Evolutionary conservation across 257 asterid species (phyloP).

Genomic region (Haberlea rhodopensis): DNA sequence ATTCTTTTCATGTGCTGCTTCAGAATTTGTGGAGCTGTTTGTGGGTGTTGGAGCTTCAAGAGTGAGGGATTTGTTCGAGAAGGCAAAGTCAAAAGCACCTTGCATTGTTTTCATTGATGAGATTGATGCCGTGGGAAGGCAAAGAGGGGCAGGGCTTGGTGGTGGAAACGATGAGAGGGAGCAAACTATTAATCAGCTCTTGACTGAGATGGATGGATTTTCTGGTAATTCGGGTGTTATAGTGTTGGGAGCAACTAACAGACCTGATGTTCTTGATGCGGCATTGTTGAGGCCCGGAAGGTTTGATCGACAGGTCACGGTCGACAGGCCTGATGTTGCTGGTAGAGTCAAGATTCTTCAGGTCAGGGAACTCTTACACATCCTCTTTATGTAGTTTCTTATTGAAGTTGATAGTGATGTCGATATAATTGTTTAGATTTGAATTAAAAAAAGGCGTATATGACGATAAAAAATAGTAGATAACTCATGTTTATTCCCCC

Average conservation of each 20-base stretch:
- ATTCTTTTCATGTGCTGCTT: constrained; percentile 96
- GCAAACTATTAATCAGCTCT: constrained; percentile 94
- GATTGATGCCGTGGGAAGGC: constrained; percentile 97
- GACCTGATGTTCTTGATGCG: constrained; percentile 97
- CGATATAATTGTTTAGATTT: too few species aligned
- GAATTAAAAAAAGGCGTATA: background rate
- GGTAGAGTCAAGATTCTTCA: constrained; percentile 94
- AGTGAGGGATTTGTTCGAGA: constrained; percentile 96
- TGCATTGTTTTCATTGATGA: constrained; percentile 98
- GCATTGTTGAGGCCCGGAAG: constrained; percentile 96
- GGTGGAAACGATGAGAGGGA: constrained; percentile 99
- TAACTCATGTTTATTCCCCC: background rate
- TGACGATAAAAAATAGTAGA: background rate
- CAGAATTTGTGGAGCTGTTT: constrained; percentile 91
- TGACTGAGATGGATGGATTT: constrained; percentile 99
- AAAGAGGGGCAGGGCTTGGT: constrained; percentile 92
- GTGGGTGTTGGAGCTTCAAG: constrained; percentile 99
- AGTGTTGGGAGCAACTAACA: constrained; percentile 88
- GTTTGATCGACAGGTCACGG: constrained; percentile 93
- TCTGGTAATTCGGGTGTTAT: constrained; percentile 92
- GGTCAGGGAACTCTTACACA: constrained; percentile 41
- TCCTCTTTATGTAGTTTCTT: background rate
- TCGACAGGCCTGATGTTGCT: constrained; percentile 97
- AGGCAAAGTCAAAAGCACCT: constrained; percentile 91
- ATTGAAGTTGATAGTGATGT: background rate